Conservation (phyloP, 495 filamentous ascomycete species). For the Lindgomyces ingoldianus region DNA sequence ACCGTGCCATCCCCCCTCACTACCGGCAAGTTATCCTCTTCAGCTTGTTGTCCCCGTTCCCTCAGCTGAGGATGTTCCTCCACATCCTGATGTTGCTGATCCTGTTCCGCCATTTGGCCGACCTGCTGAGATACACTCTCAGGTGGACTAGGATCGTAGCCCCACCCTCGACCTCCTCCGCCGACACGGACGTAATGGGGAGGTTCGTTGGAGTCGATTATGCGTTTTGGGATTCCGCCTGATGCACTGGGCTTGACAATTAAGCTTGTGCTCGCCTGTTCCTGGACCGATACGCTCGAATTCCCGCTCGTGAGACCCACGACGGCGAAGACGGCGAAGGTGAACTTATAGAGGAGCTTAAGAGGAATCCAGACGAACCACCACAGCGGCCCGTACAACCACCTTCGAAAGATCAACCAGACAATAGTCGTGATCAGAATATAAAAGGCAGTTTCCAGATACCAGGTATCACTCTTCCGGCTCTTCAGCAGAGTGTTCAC, state of each 20-base stretch:
- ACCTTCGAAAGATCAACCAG: constrained; percentile 82
- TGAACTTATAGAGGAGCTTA: constrained; percentile 48
- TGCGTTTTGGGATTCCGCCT: constrained; percentile 41
- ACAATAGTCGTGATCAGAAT: constrained; percentile 71
- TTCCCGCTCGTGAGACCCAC: constrained; percentile 4
- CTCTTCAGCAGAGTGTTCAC: constrained; percentile 77
- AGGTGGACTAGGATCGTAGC: constrained; percentile 42
- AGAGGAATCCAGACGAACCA: constrained; percentile 83
- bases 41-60: constrained; percentile 13
- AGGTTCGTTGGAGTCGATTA: constrained; percentile 31
- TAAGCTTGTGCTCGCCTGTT: constrained; percentile 27
- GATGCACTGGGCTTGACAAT: constrained; percentile 49
- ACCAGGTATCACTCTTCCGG: constrained; percentile 96
- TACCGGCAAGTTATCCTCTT: constrained; percentile 41
- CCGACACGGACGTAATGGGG: constrained; percentile 45
- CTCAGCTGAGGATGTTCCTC: constrained; percentile 17
- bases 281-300: constrained; percentile 29
- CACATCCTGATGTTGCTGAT: constrained; percentile 45
- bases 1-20: constrained; percentile 47
- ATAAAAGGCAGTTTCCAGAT: constrained; percentile 83
- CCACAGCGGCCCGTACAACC: constrained; percentile 87
- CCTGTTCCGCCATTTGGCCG: constrained; percentile 56
- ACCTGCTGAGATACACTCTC: constrained; percentile 57
- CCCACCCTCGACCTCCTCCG: constrained; percentile 38
- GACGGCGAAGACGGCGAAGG: constrained; percentile 11